Percentiles rank a stretch among this genome's conserved stretches.
phyloP scores from a whole-genome alignment of 495 filamentous ascomycete genomes.

The Penicillium lividum region DNA sequence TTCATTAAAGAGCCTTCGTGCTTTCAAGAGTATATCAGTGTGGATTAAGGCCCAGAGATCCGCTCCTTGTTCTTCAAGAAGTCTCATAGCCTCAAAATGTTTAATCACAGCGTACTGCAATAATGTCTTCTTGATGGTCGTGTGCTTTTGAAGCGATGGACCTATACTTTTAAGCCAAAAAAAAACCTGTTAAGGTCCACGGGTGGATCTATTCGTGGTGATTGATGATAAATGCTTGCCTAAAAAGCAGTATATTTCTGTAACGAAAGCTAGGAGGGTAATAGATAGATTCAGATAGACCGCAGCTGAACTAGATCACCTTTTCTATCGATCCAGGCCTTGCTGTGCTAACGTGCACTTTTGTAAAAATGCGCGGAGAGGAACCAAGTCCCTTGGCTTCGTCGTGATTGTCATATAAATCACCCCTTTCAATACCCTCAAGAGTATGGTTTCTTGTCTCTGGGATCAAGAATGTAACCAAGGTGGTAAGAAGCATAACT shows the following conservation, averaged over 20 bases:
- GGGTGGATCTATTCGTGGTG: too few relatives aligned
- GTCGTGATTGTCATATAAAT: conserved; percentile 10
- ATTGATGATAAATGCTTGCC: too few relatives aligned
- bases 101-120: too few relatives aligned
- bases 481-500: conserved; percentile 25
- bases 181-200: too few relatives aligned
- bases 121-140: too few relatives aligned
- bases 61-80: too few relatives aligned
- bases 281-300: not conserved
- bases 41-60: too few relatives aligned
- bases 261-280: not conserved
- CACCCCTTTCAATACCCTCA: conserved; percentile 31
- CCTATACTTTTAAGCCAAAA: too few relatives aligned
- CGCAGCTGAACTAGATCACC: not conserved
- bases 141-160: too few relatives aligned
- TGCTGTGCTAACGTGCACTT: not conserved
- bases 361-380: not conserved
- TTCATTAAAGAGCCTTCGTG: too few relatives aligned
- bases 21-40: too few relatives aligned
- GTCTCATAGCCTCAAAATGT: too few relatives aligned
- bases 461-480: conserved; percentile 28
- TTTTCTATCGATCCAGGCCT: not conserved
- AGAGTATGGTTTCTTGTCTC: conserved; percentile 28
- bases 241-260: not conserved
- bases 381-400: not conserved